Evolutionary conservation across 768 basidiomycete species (phyloP), one percentile per base, ranked within the genome.

Genomic region (Xerocomus potaroensis): DNA sequence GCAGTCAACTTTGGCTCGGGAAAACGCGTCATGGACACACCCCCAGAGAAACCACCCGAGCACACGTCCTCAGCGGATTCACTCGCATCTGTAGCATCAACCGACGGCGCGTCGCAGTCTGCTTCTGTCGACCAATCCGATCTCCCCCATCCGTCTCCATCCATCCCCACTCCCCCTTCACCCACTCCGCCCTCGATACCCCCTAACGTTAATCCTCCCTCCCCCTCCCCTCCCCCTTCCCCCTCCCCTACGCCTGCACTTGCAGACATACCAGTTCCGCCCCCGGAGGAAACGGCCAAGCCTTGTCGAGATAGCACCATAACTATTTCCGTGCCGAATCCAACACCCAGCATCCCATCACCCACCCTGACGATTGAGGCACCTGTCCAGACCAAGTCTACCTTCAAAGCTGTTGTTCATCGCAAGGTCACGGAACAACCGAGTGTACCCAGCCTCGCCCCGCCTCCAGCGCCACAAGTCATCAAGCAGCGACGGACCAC

Each of bases 331-430:
- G 26, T 34, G 8, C 32, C 56, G 23, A 42, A 33, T 32, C 47
- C 51, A 37, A 33, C 35, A 15, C 32, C 46, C 27, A 56, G 31
- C n/a, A 16, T 35, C 21, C 30, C 51, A 22, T 47, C 54, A n/a
- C 51, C 58, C 14, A 42, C 38, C 24, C 32, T 26, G 16, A 33
- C 50, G 2, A 22, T 31, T 21, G 47, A 47, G 15, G 3, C 41
- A 11, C 52, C 18, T 16, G 32, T 41, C 11, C 54, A 49, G 34
- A 45, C 33, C 24, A 67, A 51, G 35, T 19, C 52, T 10, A 66
- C 69, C 4, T 83, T 83, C 63, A 72, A 66, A 39, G 78, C 81
- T 21, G 75, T 81, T 14, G 81, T 83, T 32, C 81, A 82, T 53
- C 64, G 71, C 49, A 81, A 77, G 55, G 70, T 78, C 22, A 67